Percentiles rank a stretch among this genome's conserved stretches.
phyloP scores from a whole-genome alignment of 345 rosid genomes.

The Nasturtium officinale region DNA sequence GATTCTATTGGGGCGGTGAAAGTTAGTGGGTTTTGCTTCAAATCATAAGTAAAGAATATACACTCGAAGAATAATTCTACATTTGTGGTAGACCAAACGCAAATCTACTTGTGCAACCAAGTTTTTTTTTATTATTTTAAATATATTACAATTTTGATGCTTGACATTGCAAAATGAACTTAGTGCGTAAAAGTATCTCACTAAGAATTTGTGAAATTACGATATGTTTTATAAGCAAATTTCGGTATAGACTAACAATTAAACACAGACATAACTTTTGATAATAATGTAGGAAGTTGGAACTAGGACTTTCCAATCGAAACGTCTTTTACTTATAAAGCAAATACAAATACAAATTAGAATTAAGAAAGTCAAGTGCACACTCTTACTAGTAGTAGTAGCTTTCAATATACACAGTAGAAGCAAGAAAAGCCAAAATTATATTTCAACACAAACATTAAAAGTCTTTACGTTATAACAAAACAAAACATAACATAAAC shows the following conservation, averaged over 20 bases:
- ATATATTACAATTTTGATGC: neutral
- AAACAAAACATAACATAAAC: neutral
- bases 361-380: slow-evolving; percentile 23
- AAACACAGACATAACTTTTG: neutral
- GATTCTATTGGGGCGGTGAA: slow-evolving; percentile 42
- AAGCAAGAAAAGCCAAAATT: slow-evolving; percentile 11
- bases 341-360: neutral
- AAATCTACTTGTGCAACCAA: slow-evolving; percentile 33
- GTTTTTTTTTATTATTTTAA: neutral
- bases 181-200: slow-evolving; percentile 11
- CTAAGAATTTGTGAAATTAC: neutral
- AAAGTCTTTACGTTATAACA: neutral
- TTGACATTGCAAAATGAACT: neutral
- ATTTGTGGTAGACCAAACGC: slow-evolving; percentile 39
- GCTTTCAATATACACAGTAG: slow-evolving; percentile 26
- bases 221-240: neutral
- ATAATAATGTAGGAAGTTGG: slow-evolving; percentile 11
- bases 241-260: neutral
- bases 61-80: slow-evolving; percentile 40
- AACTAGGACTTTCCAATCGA: slow-evolving; percentile 1
- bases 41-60: slow-evolving; percentile 38
- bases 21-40: slow-evolving; percentile 44
- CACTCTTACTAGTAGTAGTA: slow-evolving; percentile 20
- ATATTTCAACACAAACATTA: neutral
- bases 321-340: slow-evolving; percentile 31